Conservation (phyloP, 768 basidiomycete genomes). For the Porphyrellus cyaneotinctus region DNA sequence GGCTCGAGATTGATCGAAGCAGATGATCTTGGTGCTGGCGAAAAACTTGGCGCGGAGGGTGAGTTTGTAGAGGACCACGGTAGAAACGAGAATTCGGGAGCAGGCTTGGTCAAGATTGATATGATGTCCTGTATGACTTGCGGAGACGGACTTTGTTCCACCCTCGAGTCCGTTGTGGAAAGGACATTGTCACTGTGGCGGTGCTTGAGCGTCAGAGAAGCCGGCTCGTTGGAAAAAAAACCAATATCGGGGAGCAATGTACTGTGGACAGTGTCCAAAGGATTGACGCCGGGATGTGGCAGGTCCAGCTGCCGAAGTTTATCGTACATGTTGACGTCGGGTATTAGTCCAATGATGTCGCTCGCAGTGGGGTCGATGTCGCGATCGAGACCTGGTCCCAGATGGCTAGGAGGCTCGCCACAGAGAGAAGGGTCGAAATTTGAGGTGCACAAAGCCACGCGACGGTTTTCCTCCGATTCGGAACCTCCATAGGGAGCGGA, state of each 20-base stretch:
- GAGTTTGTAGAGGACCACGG: conserved; percentile 6
- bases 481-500: background rate
- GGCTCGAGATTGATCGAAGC: background rate
- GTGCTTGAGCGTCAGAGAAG: background rate
- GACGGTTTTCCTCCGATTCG: background rate
- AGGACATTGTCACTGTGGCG: background rate
- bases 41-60: background rate
- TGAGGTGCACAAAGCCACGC: background rate
- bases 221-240: background rate
- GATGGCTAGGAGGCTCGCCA: background rate
- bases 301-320: conserved; percentile 13
- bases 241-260: background rate
- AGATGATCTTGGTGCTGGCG: background rate
- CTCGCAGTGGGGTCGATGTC: conserved; percentile 9
- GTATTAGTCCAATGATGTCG: conserved; percentile 25
- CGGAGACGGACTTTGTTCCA: conserved; percentile 23
- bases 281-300: conserved; percentile 35
- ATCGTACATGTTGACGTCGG: conserved; percentile 36
- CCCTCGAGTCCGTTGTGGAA: background rate
- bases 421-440: background rate
- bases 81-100: conserved; percentile 5
- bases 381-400: conserved; percentile 6
- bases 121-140: conserved; percentile 31
- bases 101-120: conserved; percentile 25
- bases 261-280: conserved; percentile 33